A percentile compares a stretch with the other conserved stretches of the same genome.
Conservation (phyloP, 257 asterid species). For the Knoxia roxburghii region DNA sequence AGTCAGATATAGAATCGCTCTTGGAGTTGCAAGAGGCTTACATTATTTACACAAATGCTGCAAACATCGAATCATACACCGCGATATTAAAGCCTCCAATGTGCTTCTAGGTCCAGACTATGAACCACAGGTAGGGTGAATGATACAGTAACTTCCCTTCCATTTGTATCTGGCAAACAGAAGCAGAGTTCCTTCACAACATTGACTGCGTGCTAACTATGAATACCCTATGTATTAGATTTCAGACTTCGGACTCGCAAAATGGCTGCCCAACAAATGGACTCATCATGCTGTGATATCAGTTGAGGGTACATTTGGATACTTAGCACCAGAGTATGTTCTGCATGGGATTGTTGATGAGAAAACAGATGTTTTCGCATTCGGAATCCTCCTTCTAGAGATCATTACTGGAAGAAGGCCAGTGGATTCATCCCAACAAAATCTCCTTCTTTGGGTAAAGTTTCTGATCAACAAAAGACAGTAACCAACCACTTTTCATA, state of each 20-base stretch:
- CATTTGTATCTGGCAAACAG: neutral
- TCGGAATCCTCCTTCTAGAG: constrained; percentile 78
- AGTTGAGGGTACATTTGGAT: constrained; percentile 87
- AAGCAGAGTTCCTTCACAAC: neutral
- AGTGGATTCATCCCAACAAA: constrained; percentile 49
- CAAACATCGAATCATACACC: constrained; percentile 78
- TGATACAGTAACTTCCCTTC: neutral
- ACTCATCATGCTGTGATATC: constrained; percentile 75
- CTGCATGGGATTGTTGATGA: constrained; percentile 90
- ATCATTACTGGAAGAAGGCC: constrained; percentile 79
- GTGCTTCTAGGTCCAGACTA: constrained; percentile 70
- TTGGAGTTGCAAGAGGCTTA: constrained; percentile 70
- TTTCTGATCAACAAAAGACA: neutral
- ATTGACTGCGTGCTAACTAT: neutral
- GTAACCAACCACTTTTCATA: neutral
- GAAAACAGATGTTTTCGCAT: constrained; percentile 73
- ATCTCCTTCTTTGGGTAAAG: constrained; percentile 69
- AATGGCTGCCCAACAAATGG: constrained; percentile 85
- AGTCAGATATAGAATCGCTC: constrained; percentile 51
- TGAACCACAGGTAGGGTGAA: constrained; percentile 58
- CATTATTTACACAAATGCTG: constrained; percentile 87
- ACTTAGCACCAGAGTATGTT: constrained; percentile 80
- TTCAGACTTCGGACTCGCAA: constrained; percentile 85
- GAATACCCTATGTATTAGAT: constrained; percentile 43
- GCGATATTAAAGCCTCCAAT: constrained; percentile 86